phyloP scores from a whole-genome alignment of 2,329 filamentous ascomycete genomes.

The Apiospora kogelbergensis region DNA sequence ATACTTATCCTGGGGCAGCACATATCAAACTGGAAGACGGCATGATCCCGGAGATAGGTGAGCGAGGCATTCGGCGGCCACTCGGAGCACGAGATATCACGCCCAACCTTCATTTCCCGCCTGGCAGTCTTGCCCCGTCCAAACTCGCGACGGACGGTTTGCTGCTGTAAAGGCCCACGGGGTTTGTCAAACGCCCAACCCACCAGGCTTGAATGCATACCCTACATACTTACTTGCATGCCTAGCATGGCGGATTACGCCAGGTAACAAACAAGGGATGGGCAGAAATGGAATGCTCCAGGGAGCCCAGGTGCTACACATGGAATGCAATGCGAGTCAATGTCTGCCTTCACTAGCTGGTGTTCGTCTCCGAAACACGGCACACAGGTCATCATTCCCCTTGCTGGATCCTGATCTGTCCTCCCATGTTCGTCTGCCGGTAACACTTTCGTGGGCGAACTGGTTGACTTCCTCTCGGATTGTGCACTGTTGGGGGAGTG shows the following conservation, averaged over 20 bases:
- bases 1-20: neutral
- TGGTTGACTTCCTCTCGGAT: neutral
- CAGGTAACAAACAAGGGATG: conserved; percentile 4
- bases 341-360: conserved; percentile 4
- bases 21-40: conserved; percentile 4
- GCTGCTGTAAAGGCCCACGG: neutral
- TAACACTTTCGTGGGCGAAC: neutral
- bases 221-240: neutral
- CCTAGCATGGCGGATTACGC: neutral
- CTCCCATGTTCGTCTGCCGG: neutral
- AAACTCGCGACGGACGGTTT: neutral
- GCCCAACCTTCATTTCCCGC: neutral
- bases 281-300: neutral
- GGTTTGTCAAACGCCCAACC: conserved; percentile 2
- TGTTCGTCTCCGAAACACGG: conserved; percentile 15
- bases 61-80: neutral
- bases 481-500: neutral
- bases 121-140: neutral
- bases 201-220: conserved; percentile 3
- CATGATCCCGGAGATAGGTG: neutral
- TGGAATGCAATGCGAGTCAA: conserved; percentile 10
- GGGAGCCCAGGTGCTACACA: neutral
- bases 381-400: conserved; percentile 10
- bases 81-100: neutral
- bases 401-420: conserved; percentile 14